These are phyloP conservation scores for Globisporangium cylindrosporum DNA, from an alignment of 352 stramenopile genomes.

Conservation along the genomic window DNA sequence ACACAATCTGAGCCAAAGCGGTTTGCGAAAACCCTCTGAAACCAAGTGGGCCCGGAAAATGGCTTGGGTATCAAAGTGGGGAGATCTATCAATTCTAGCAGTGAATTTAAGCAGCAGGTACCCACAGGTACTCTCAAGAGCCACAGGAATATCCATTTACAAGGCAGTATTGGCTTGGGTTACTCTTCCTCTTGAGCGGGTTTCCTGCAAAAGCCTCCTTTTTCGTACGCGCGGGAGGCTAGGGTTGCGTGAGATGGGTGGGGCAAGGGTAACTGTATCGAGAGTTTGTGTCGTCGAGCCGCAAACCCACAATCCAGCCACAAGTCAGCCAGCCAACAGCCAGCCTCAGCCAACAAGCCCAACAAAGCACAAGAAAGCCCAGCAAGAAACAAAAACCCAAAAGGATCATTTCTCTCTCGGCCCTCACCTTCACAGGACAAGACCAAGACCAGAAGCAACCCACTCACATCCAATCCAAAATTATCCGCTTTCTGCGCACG, in stretches of 20 bases:
- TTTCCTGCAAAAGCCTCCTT: background rate
- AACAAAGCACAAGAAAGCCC: background rate
- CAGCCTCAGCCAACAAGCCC: background rate
- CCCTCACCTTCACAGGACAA: background rate
- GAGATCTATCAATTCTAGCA: background rate
- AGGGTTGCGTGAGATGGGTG: background rate
- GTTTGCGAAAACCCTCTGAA: background rate
- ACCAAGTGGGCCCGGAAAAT: background rate
- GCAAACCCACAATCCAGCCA: conserved; percentile 1
- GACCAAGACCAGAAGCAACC: background rate
- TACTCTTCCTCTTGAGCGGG: background rate
- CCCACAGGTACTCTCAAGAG: background rate
- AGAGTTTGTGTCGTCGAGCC: conserved; percentile 13
- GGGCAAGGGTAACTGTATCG: background rate
- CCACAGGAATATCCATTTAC: background rate
- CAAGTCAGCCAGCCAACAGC: background rate
- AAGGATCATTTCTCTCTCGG: conserved; percentile 3
- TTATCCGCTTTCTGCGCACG: conserved; percentile 14
- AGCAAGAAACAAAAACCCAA: background rate
- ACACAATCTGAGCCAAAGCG: background rate
- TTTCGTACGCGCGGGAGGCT: background rate
- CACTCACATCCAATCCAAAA: conserved; percentile 15
- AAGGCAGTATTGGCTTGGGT: background rate
- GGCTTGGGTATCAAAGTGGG: too few relatives aligned
- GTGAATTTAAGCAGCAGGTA: background rate